Percentiles rank a stretch among this genome's conserved stretches.
These are phyloP conservation scores for Neurospora sp. DNA, from an alignment of 495 filamentous ascomycete species.

Conservation along the genomic window DNA sequence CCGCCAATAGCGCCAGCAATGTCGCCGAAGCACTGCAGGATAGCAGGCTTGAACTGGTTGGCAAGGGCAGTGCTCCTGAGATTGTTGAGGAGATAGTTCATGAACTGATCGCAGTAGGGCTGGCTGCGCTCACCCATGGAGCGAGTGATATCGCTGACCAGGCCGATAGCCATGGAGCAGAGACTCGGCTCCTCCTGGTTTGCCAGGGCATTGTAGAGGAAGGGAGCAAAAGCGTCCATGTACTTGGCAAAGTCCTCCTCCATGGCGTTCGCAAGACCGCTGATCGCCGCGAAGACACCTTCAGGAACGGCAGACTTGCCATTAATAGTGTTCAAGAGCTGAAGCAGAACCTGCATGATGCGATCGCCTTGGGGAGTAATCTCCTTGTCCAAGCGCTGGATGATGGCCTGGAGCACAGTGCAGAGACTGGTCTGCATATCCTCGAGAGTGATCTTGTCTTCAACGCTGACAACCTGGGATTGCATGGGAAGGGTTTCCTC, in stretches of 20 bases:
- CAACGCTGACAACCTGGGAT: slow-evolving; percentile 86
- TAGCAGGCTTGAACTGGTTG: slow-evolving; percentile 96
- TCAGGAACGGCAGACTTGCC: slow-evolving; percentile 92
- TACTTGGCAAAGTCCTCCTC: slow-evolving; percentile 91
- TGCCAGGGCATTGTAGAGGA: slow-evolving; percentile 81
- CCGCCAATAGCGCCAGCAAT: slow-evolving; percentile 92
- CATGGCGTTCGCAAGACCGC: slow-evolving; percentile 73
- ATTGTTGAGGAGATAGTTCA: slow-evolving; percentile 91
- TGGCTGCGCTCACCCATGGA: slow-evolving; percentile 81
- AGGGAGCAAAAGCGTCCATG: slow-evolving; percentile 88
- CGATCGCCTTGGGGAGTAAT: slow-evolving; percentile 83
- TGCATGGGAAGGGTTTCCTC: slow-evolving; percentile 88
- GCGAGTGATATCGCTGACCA: slow-evolving; percentile 91
- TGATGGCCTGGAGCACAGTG: slow-evolving; percentile 81
- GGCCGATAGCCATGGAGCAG: slow-evolving; percentile 93
- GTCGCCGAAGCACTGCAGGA: slow-evolving; percentile 95
- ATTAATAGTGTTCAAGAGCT: slow-evolving; percentile 65
- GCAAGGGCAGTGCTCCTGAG: slow-evolving; percentile 66
- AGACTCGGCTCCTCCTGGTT: slow-evolving; percentile 92
- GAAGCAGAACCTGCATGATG: slow-evolving; percentile 81
- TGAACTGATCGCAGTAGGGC: slow-evolving; percentile 91
- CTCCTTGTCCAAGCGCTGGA: slow-evolving; percentile 84
- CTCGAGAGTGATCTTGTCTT: slow-evolving; percentile 87
- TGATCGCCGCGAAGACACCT: slow-evolving; percentile 80
- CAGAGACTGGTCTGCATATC: slow-evolving; percentile 95